A percentile compares a stretch with the other conserved stretches of the same genome.
Evolutionary conservation across 352 stramenopile species (phyloP).

Genomic region (Phytopythium vexans): DNA sequence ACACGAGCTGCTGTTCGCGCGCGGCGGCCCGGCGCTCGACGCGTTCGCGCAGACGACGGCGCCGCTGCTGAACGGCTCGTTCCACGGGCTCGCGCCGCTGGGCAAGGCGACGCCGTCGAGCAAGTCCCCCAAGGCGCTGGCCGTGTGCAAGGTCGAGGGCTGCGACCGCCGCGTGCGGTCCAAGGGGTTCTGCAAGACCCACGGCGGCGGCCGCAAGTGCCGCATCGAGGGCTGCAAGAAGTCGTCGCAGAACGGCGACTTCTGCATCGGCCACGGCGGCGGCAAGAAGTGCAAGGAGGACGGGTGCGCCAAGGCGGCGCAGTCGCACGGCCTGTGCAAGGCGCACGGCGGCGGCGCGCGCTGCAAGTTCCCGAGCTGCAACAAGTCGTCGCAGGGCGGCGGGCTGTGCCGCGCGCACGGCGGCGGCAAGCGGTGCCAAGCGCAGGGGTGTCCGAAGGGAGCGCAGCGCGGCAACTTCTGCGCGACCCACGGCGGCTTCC

Average conservation of each 20-base stretch:
- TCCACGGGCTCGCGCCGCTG: conserved; percentile 20
- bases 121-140: conserved; percentile 59
- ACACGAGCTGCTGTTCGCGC: conserved; percentile 51
- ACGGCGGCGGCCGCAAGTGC: conserved; percentile 78
- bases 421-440: conserved; percentile 78
- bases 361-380: conserved; percentile 82
- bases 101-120: conserved; percentile 15
- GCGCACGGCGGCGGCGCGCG: conserved; percentile 77
- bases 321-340: conserved; percentile 85
- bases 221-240: conserved; percentile 86
- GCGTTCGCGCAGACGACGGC: conserved; percentile 37
- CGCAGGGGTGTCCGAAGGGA: conserved; percentile 68
- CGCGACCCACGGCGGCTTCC: conserved; percentile 79
- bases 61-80: conserved; percentile 31
- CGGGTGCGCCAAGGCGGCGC: conserved; percentile 76
- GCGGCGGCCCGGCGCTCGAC: conserved; percentile 26
- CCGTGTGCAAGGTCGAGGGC: conserved; percentile 53
- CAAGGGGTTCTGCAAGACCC: conserved; percentile 86
- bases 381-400: conserved; percentile 79
- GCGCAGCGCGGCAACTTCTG: conserved; percentile 85
- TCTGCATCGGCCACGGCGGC: conserved; percentile 84
- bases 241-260: conserved; percentile 83
- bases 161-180: conserved; percentile 69
- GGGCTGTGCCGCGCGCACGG: conserved; percentile 75
- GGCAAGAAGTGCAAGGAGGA: conserved; percentile 87